These are phyloP conservation scores for Papiliotrema flavescens DNA, from an alignment of 1,284 basidiomycete genomes.

Conservation along the genomic window DNA sequence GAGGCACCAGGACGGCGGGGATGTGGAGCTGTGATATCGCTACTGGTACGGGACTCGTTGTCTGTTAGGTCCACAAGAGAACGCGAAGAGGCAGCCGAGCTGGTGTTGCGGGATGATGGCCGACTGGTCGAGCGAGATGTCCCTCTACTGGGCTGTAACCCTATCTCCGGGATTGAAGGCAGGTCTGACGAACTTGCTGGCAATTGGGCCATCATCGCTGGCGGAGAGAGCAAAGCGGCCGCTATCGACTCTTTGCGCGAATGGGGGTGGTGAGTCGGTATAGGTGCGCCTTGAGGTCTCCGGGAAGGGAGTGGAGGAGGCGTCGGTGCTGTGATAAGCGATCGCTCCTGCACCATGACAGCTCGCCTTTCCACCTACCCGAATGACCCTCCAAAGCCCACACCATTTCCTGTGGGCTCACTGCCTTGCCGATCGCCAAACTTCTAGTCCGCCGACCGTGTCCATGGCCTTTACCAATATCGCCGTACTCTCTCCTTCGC, in stretches of 20 bases:
- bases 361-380: constrained; percentile 11
- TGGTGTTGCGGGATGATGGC: background rate
- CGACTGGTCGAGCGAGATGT: constrained; percentile 3
- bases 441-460: constrained; percentile 32
- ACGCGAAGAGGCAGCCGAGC: constrained; percentile 3
- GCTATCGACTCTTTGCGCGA: constrained; percentile 42
- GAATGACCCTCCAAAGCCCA: constrained; percentile 36
- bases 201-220: constrained; percentile 3
- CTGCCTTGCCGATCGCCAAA: constrained; percentile 35
- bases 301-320: constrained; percentile 33
- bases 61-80: constrained; percentile 5
- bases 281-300: constrained; percentile 13
- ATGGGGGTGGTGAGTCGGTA: constrained; percentile 40
- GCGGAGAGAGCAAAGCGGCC: constrained; percentile 14
- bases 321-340: constrained; percentile 10
- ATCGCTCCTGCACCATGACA: background rate
- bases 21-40: background rate
- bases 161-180: constrained; percentile 7
- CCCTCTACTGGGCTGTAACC: background rate
- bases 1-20: background rate
- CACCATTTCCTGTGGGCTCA: constrained; percentile 45
- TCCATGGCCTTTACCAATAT: constrained; percentile 7
- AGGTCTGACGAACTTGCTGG: background rate
- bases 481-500: constrained; percentile 13
- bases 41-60: background rate